These are phyloP conservation scores for Claviceps africana DNA, from an alignment of 2,329 filamentous ascomycete genomes.

Conservation along the genomic window DNA sequence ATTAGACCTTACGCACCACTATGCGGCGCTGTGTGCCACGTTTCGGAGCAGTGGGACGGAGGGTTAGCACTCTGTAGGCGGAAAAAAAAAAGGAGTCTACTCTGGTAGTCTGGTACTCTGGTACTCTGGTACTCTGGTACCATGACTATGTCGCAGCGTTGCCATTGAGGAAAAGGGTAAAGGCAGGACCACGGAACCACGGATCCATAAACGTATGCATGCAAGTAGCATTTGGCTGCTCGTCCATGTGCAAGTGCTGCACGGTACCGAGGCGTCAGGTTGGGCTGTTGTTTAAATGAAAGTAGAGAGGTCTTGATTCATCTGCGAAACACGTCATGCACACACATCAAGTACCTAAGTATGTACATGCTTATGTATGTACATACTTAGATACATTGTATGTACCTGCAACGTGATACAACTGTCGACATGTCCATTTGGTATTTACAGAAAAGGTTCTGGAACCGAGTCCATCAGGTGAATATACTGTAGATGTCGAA, in stretches of 20 bases:
- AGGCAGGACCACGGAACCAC: neutral
- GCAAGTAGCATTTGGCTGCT: neutral
- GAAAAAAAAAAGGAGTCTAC: neutral
- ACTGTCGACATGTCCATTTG: too few species aligned
- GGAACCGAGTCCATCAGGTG: too few species aligned
- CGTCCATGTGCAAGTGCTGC: neutral
- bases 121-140: too few species aligned
- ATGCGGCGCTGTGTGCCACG: constrained; percentile 83
- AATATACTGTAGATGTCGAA: too few species aligned
- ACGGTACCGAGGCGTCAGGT: neutral
- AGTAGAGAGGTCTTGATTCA: neutral
- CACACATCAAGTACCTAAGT: too few species aligned
- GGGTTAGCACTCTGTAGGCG: constrained; percentile 30
- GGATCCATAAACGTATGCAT: neutral
- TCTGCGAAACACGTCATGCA: neutral
- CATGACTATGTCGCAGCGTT: too few species aligned
- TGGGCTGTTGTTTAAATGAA: neutral
- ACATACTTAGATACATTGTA: too few species aligned
- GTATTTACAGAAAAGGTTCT: too few species aligned
- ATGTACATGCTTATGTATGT: too few species aligned
- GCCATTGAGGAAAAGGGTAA: too few species aligned
- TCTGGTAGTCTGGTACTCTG: too few species aligned
- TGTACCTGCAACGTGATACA: too few species aligned
- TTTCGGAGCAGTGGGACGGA: constrained; percentile 92
- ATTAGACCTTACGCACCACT: constrained; percentile 88